A percentile compares a stretch with the other conserved stretches of the same genome.
These are phyloP conservation scores for Arachnomyces sp. DNA, from an alignment of 2,329 filamentous ascomycete species.

Conservation along the genomic window DNA sequence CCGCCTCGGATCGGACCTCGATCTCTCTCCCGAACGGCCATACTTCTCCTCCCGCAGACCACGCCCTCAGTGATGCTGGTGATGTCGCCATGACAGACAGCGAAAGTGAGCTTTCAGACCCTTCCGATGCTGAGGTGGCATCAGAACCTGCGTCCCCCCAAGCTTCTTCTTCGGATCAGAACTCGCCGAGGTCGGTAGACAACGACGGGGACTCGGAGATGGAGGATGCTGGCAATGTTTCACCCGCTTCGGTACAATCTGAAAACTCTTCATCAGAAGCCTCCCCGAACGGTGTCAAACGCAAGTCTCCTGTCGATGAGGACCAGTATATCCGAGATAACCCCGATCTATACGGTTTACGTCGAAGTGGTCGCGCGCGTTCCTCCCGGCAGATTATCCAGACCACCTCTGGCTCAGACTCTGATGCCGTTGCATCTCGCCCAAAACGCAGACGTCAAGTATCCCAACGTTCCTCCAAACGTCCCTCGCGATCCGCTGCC, in stretches of 20 bases:
- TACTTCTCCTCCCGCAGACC: constrained; percentile 46
- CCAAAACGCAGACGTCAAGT: constrained; percentile 43
- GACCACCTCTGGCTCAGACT: constrained; percentile 58
- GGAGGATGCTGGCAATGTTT: constrained; percentile 46
- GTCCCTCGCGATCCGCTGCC: constrained; percentile 37
- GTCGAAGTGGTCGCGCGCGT: constrained; percentile 70
- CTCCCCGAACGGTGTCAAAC: constrained; percentile 62
- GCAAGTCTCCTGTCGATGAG: constrained; percentile 62
- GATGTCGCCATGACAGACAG: constrained; percentile 46
- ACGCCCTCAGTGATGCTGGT: constrained; percentile 26
- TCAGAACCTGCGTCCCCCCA: constrained; percentile 36
- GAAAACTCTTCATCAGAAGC: constrained; percentile 62
- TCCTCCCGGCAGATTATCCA: constrained; percentile 55
- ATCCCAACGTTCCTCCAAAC: constrained; percentile 45
- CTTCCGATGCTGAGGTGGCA: constrained; percentile 49
- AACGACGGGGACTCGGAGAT: constrained; percentile 66
- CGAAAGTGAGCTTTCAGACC: constrained; percentile 71
- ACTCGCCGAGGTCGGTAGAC: constrained; percentile 27
- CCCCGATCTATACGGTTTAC: constrained; percentile 86
- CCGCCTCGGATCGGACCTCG: constrained; percentile 27
- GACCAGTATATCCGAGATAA: constrained; percentile 83
- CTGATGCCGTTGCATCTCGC: constrained; percentile 54
- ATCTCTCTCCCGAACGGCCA: constrained; percentile 19
- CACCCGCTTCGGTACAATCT: constrained; percentile 45
- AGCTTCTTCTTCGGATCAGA: too few relatives aligned